A percentile compares a stretch with the other conserved stretches of the same genome.
phyloP scores from a whole-genome alignment of 805 yeast species.

The Starmerella sirachaensis region DNA sequence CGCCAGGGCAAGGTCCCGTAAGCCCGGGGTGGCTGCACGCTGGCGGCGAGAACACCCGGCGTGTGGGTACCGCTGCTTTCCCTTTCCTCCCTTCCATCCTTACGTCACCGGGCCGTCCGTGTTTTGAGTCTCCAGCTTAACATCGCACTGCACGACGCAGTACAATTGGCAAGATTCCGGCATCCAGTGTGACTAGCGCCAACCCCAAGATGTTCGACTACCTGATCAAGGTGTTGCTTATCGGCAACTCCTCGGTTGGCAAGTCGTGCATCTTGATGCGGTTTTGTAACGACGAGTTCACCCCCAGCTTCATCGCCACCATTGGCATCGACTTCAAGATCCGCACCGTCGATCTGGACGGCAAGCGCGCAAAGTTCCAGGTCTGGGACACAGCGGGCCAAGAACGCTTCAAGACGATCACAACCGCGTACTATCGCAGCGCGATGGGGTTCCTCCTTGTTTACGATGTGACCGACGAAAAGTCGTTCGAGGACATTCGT shows the following conservation, averaged over 20 bases:
- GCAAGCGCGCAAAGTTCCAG: constrained; percentile 85
- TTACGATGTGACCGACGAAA: constrained; percentile 94
- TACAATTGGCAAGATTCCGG: constrained; percentile 10
- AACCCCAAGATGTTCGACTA: constrained; percentile 19
- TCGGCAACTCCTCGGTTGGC: constrained; percentile 70
- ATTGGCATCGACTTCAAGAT: constrained; percentile 98
- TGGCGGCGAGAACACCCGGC: no score
- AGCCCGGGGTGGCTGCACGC: no score
- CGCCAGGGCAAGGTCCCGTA: no score
- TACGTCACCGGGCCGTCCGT: no score
- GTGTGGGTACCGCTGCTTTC: no score
- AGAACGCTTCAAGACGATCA: constrained; percentile 94
- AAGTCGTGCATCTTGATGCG: constrained; percentile 72
- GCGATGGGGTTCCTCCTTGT: constrained; percentile 97
- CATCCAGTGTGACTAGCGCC: constrained; percentile 9
- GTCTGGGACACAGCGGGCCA: constrained; percentile 99
- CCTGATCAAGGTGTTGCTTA: constrained; percentile 79
- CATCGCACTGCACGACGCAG: not conserved
- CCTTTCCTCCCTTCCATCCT: no score
- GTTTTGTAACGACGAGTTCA: constrained; percentile 92
- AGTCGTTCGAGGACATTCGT: constrained; percentile 83
- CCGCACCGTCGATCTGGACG: constrained; percentile 87
- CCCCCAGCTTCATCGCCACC: constrained; percentile 92
- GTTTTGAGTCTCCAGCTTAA: not conserved
- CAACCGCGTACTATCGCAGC: constrained; percentile 95